phyloP scores from a whole-genome alignment of 1,284 basidiomycete genomes.

The Leccinum subspadiceum region DNA sequence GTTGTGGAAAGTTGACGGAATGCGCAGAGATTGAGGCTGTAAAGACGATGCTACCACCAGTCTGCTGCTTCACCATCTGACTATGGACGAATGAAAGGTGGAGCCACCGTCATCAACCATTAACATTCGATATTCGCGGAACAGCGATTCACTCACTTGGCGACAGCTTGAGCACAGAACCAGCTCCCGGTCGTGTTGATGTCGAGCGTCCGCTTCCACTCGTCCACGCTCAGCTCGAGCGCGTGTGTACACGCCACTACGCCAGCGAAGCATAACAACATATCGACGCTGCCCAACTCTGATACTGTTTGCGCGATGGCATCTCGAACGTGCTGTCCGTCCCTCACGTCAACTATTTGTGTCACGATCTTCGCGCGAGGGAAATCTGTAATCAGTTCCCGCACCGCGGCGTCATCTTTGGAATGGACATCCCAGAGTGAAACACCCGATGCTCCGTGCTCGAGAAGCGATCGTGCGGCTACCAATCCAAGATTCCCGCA shows the following conservation, averaged over 20 bases:
- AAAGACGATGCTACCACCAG: slow-evolving; percentile 42
- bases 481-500: slow-evolving; percentile 38
- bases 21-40: slow-evolving; percentile 43
- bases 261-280: slow-evolving; percentile 43
- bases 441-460: slow-evolving; percentile 34
- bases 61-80: slow-evolving; percentile 41
- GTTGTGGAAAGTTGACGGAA: slow-evolving; percentile 40
- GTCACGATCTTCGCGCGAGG: slow-evolving; percentile 35
- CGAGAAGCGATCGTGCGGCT: slow-evolving; percentile 38
- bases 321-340: slow-evolving; percentile 28
- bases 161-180: slow-evolving; percentile 42
- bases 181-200: slow-evolving; percentile 44
- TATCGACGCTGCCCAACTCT: slow-evolving; percentile 35
- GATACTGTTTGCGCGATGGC: slow-evolving; percentile 31
- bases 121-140: background rate
- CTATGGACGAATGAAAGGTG: slow-evolving; percentile 2
- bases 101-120: background rate
- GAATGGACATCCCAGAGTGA: slow-evolving; percentile 36
- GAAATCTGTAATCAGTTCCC: slow-evolving; percentile 33
- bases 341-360: slow-evolving; percentile 39
- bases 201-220: slow-evolving; percentile 40
- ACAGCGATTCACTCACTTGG: slow-evolving; percentile 25
- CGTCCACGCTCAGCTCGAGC: slow-evolving; percentile 28
- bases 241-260: slow-evolving; percentile 37
- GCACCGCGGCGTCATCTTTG: slow-evolving; percentile 22